Conservation (phyloP, 768 basidiomycete genomes). For the Sporobolomyces roseus region DNA sequence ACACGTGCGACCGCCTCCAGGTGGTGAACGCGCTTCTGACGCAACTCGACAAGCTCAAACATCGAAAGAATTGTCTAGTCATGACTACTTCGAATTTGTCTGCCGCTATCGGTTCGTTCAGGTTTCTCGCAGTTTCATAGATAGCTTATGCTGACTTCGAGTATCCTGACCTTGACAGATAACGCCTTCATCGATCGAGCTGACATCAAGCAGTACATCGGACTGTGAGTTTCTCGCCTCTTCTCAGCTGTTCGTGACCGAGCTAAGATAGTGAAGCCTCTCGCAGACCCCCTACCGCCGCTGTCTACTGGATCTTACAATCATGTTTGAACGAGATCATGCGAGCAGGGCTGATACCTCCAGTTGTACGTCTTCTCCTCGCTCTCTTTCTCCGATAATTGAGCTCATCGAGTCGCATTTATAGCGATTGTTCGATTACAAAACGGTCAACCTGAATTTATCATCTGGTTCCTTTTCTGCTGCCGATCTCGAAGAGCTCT, state of each 20-base stretch:
- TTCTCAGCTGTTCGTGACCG: not conserved
- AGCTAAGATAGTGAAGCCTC: not conserved
- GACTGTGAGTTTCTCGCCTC: conserved; percentile 16
- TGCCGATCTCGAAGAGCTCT: no score
- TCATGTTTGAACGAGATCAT: conserved; percentile 78
- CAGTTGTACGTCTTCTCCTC: conserved; percentile 56
- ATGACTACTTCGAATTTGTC: conserved; percentile 95
- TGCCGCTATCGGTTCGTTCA: conserved; percentile 77
- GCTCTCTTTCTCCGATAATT: not conserved
- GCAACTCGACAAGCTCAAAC: conserved; percentile 90
- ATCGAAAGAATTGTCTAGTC: conserved; percentile 86
- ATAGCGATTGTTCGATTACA: conserved; percentile 37
- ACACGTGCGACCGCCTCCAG: conserved; percentile 50
- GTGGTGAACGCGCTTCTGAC: conserved; percentile 97
- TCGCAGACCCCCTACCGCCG: conserved; percentile 68
- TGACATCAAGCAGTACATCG: conserved; percentile 81
- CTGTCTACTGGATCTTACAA: conserved; percentile 85
- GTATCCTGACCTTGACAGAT: conserved; percentile 55
- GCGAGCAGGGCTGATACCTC: conserved; percentile 63
- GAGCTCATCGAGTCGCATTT: not conserved
- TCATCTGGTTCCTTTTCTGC: not conserved
- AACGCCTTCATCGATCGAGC: conserved; percentile 94
- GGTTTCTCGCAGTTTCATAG: not conserved
- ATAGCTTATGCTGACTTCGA: not conserved
- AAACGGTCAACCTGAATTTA: conserved; percentile 20